Evolutionary conservation across 78 protist genomes (phyloP), one percentile per base, ranked within the genome.

Genomic region (Dictyostelium intermedium): DNA sequence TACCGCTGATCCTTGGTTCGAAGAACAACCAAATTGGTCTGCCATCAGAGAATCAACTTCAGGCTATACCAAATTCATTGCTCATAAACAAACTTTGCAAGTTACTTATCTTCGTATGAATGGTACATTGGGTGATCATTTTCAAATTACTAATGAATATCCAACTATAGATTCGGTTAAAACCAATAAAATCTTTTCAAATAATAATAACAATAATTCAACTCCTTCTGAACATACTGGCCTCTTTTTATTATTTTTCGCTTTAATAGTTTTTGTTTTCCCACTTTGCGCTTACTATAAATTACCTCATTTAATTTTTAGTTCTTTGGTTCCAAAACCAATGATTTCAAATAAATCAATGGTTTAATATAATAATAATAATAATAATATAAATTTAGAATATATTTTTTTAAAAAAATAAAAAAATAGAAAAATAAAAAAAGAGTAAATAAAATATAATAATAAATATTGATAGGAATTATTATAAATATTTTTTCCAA

Each of bases 261-360:
- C 82, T 23, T 47, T 78, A 30, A 43, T 89, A 32, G 27, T 80
- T 4, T 30, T 89, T 10, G 37, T 89, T 45, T 89, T 89, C 82
- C 93, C 93, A 80, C 27, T 89, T 30, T 89, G 93, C 50, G 86
- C 93, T 1, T 89, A 89, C 25, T 56, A 41, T 69, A 70, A 77
- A 60, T 10, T 80, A 11, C 87, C 93, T 60, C 30, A 3, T 27
- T 50, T 32, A 37, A 39, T 86, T 9, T 86, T 86, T 81, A 13
- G 18, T 34, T 56, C 45, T 13, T 16, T 81, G 3, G 5, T 81
- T 3, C 66, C 60, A 79, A 70, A 70, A 32, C 37, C 73, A 63
- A 63, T 63, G 73, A 61, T 61, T 18, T 63, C 80, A 73, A 70
- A 32, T 70, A 70, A 70, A 70, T 70, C 77, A 32, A 32, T 70